Evolutionary conservation across 2,329 filamentous ascomycete genomes (phyloP).

Genomic region (Xylariaceae sp.): DNA sequence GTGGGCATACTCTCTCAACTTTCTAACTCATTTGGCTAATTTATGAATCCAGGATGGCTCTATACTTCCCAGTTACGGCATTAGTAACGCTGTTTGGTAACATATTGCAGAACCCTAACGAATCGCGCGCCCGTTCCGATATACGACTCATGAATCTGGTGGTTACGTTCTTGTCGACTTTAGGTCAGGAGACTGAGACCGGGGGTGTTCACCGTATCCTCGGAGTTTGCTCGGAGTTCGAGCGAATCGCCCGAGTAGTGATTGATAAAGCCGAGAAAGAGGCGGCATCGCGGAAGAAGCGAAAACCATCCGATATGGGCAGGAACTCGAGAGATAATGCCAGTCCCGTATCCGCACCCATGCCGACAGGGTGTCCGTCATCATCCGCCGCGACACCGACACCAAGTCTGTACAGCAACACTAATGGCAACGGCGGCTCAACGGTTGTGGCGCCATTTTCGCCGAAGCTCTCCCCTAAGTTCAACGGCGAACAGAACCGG

Average conservation of each 20-base stretch:
- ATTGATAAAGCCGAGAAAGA: conserved; percentile 90
- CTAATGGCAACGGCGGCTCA: conserved; percentile 30
- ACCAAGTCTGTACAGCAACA: conserved; percentile 24
- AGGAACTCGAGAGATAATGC: conserved; percentile 12
- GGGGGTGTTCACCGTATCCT: conserved; percentile 92
- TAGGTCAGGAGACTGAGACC: conserved; percentile 84
- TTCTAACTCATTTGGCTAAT: not conserved
- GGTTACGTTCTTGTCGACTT: conserved; percentile 82
- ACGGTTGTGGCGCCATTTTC: conserved; percentile 24
- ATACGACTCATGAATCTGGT: conserved; percentile 88
- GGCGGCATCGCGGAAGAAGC: conserved; percentile 71
- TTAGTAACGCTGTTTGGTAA: conserved; percentile 95
- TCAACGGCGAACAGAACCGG: conserved; percentile 33
- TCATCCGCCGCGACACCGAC: conserved; percentile 28
- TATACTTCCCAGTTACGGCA: conserved; percentile 95
- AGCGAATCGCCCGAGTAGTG: conserved; percentile 84
- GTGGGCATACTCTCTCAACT: conserved; percentile 48
- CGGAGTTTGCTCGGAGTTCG: conserved; percentile 90
- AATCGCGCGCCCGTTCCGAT: conserved; percentile 81
- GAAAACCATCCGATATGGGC: conserved; percentile 50
- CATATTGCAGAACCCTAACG: conserved; percentile 89
- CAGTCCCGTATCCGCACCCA: conserved; percentile 23
- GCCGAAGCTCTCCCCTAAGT: conserved; percentile 31
- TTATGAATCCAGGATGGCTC: conserved; percentile 60
- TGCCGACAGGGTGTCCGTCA: conserved; percentile 15